Evolutionary conservation across 257 asterid genomes (phyloP).

Genomic region (Solanum bulbocastanum): DNA sequence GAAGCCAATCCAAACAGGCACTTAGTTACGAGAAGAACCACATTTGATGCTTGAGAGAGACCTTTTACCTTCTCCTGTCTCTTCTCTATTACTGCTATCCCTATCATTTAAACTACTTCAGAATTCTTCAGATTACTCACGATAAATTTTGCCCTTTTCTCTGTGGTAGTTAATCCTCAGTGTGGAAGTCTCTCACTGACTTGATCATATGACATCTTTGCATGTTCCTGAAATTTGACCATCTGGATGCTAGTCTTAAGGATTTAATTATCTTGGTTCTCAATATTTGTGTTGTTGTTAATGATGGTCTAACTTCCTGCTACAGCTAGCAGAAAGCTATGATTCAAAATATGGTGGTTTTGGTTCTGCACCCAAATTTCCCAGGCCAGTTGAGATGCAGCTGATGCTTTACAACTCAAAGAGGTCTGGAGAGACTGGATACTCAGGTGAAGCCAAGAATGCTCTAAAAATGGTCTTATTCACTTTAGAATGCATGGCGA

Average conservation of each 20-base stretch:
- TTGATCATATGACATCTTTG: background rate
- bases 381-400: constrained; percentile 88
- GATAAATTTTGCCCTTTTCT: background rate
- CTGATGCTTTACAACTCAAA: constrained; percentile 76
- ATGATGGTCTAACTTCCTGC: background rate
- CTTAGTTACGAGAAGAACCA: background rate
- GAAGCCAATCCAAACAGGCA: background rate
- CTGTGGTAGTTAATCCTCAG: background rate
- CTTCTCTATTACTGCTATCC: background rate
- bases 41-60: background rate
- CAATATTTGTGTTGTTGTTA: background rate
- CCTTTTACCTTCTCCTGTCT: background rate
- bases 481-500: constrained; percentile 80
- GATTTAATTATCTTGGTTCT: background rate
- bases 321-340: constrained; percentile 61
- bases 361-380: constrained; percentile 96
- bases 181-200: background rate
- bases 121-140: background rate
- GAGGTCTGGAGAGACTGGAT: constrained; percentile 46
- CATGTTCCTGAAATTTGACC: background rate
- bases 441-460: constrained; percentile 56
- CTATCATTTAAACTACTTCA: background rate
- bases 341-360: constrained; percentile 83
- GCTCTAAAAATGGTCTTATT: constrained; percentile 45
- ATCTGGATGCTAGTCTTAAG: background rate